Base-by-base conservation (phyloP, 352 stramenopile species). In the Phytophthora ramorum region DNA sequence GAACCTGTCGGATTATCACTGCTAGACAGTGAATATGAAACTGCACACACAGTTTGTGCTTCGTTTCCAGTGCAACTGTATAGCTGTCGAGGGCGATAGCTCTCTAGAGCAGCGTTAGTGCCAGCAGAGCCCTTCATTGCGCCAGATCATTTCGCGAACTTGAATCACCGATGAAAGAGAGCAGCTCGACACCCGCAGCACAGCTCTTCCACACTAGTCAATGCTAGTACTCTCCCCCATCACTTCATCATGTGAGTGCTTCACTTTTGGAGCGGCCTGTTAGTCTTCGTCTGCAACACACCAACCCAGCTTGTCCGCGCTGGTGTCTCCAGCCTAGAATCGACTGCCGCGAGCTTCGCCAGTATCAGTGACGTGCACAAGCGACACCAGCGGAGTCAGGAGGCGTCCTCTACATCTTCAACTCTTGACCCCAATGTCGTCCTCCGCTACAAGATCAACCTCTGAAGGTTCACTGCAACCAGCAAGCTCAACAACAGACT, bases 401-500 rank as follows among this genome's bases (percentile, higher is more conserved):
- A 59, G 12, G 2, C 16, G 41, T 16, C 10, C n/a, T 26, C 19
- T 41, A 28, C 32, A 13, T 28, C 49, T 19, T 47, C 49, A 44
- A 45, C 28, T 7, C 34, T 43, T n/a, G 46, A 45, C 16, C 19
- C 38, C 19, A 13, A 48, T 22, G 45, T 30, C 28, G 22, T 58
- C 3, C 41, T 66, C 28, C 48, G 55, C 49, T 43, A 66, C 55
- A 57, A 58, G 30, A 61, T 58, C 34, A 24, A 62, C 22, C 51
- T 71, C 43, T 66, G 16, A 56, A 46, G 30, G 22, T 41, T 7
- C 22, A 12, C n/a, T 22, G 19, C 28, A 61, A 9, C 17, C 34
- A 47, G 7, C 7, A 53, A 8, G 7, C 28, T 7, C 26, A 22
- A 16, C 46, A 53, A 19, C 14, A 53, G 6, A 22, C 20, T 35